Percentiles rank a stretch among this genome's conserved stretches.
Conservation (phyloP, 768 basidiomycete genomes). For the Lactarius evosmus region DNA sequence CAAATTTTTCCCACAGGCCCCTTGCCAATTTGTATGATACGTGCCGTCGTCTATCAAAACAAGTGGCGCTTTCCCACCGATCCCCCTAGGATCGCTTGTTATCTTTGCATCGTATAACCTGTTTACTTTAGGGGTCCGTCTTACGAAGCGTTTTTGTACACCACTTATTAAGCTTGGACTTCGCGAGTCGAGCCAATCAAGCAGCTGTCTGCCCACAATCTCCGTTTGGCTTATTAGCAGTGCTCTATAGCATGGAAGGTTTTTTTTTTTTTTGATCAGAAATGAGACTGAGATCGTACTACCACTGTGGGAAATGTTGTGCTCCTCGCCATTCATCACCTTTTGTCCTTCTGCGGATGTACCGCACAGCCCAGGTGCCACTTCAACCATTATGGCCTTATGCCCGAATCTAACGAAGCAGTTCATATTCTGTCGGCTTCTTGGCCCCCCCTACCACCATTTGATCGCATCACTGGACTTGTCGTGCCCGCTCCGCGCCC, state of each 20-base stretch:
- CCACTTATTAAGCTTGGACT: not conserved
- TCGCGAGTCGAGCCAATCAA: not conserved
- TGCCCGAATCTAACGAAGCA: not conserved
- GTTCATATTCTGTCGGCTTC: not conserved
- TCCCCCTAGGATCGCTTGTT: not conserved
- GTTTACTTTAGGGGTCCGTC: not conserved
- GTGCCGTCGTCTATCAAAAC: not conserved
- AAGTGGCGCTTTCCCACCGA: not conserved
- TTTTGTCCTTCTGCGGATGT: not conserved
- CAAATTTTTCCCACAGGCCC: not conserved
- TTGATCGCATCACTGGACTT: not conserved
- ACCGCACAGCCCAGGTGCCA: not conserved
- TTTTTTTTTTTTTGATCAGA: not conserved
- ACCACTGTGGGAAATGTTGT: not conserved
- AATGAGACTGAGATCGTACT: not conserved
- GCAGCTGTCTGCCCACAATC: not conserved
- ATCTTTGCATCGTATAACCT: not conserved
- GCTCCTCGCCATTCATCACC: not conserved
- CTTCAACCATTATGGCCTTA: not conserved
- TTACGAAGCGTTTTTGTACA: not conserved
- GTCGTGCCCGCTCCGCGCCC: not conserved
- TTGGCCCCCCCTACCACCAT: not conserved
- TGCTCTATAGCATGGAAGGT: too few species aligned
- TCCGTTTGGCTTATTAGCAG: too few species aligned
- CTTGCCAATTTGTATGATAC: not conserved